A percentile compares a stretch with the other conserved stretches of the same genome.
Conservation (phyloP, 2,329 filamentous ascomycete genomes). For the Aspergillus bombycis region DNA sequence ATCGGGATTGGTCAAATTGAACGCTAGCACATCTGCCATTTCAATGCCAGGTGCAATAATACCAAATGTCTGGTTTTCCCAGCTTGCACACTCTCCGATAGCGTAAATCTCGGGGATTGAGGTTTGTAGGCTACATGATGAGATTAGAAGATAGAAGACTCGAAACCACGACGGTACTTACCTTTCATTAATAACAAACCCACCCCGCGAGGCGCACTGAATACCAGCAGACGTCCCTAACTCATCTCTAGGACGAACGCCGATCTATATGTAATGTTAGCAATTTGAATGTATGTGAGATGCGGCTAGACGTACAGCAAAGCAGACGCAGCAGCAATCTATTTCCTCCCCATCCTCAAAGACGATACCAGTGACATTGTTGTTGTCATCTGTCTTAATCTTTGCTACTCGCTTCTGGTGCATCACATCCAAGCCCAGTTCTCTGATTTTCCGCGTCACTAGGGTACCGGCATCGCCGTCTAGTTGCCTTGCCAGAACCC, state of each 20-base stretch:
- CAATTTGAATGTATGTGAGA: background rate
- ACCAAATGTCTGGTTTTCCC: slow-evolving; percentile 83
- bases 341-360: slow-evolving; percentile 82
- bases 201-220: slow-evolving; percentile 70
- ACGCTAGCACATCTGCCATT: slow-evolving; percentile 89
- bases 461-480: slow-evolving; percentile 79
- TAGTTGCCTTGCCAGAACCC: slow-evolving; percentile 80
- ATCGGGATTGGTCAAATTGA: slow-evolving; percentile 82
- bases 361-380: slow-evolving; percentile 71
- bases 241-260: slow-evolving; percentile 79
- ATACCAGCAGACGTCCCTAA: slow-evolving; percentile 72
- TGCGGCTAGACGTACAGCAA: slow-evolving; percentile 58
- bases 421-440: slow-evolving; percentile 78
- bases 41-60: slow-evolving; percentile 88
- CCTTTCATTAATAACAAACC: slow-evolving; percentile 63
- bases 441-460: slow-evolving; percentile 78
- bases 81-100: slow-evolving; percentile 88
- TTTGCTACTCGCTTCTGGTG: slow-evolving; percentile 74
- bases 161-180: slow-evolving; percentile 12
- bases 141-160: background rate
- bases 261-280: slow-evolving; percentile 58
- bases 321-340: slow-evolving; percentile 80
- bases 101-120: slow-evolving; percentile 76
- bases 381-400: slow-evolving; percentile 69
- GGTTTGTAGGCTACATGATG: slow-evolving; percentile 60